Base-by-base conservation (phyloP, 2,329 filamentous ascomycete genomes). In the Fusarium pseudocircinatum region DNA sequence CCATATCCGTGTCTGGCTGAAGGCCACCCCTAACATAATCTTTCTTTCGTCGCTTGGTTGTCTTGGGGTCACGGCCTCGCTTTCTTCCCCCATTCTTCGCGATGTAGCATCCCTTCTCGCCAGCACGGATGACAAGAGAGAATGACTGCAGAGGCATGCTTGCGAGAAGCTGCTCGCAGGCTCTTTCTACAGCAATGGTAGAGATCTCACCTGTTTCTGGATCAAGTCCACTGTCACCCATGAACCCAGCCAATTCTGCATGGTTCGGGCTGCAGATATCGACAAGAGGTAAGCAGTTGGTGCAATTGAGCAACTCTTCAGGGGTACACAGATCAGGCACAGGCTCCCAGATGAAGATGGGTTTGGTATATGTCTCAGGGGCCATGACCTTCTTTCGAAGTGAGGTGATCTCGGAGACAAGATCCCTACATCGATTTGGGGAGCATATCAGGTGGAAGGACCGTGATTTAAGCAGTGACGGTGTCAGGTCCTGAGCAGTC, bases 271-370 rank as follows among this genome's bases (percentile, higher is more conserved):
- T 90, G 81, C 89, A 90, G 62, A 92, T 83, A 74, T 92, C 90
- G 62, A 92, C 84, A 22, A 90, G 81, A 0, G 88, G 88, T 18
- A 92, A 83, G 16, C 87, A 87, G 73, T 91, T 91, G 56, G 89
- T 91, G 79, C 87, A 90, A 77, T 91, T 90, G 16, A 91, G 84
- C 34, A 92, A 83, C 79, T 92, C 87, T 46, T 91, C 89, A 0
- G 94, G 91, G 0, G 89, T 92, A 81, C 95, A 98, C 2, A 94
- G 87, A 81, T 98, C 94, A 4, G 96, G 96, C 3, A 98, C 93
- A 2, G 96, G 96, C 81, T 99, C 96, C 96, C 96, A 99, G 59
- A 98, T 90, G 80, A 98, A 94, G 12, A 95, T 82, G 2, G 95
- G 93, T 53, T 88, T 88, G 2, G 84, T 77, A 74, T 85, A 86